Conservation (phyloP, 345 rosid species). For the Linum tenue region DNA sequence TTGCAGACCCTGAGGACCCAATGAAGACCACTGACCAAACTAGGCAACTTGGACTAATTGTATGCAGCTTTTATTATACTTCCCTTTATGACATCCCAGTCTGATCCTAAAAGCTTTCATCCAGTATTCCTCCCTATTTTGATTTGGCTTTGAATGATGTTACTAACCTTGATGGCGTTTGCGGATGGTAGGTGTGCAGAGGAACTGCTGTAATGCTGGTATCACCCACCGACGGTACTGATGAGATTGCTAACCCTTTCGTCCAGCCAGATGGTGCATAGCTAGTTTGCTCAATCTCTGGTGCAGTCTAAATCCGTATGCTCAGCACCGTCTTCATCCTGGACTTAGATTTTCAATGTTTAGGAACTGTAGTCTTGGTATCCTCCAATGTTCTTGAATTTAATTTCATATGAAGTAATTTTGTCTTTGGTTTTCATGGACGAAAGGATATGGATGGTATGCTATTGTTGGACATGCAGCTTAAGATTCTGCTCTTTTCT, state of each 20-base stretch:
- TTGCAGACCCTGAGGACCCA: conserved; percentile 84
- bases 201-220: conserved; percentile 99
- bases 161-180: neutral
- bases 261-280: conserved; percentile 81
- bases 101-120: neutral
- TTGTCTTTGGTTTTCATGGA: too few relatives aligned
- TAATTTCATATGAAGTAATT: too few relatives aligned
- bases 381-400: too few relatives aligned
- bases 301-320: too few relatives aligned
- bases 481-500: too few relatives aligned
- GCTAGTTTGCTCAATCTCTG: neutral
- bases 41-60: conserved; percentile 82
- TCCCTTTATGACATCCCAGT: neutral
- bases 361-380: too few relatives aligned
- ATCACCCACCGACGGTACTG: conserved; percentile 95
- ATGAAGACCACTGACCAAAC: conserved; percentile 94
- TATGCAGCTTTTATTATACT: conserved; percentile 22
- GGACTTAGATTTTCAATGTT: too few relatives aligned
- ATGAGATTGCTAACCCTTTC: conserved; percentile 95
- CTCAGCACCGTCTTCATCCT: too few relatives aligned
- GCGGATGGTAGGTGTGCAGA: conserved; percentile 61
- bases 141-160: neutral
- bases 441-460: too few relatives aligned
- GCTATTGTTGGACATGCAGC: too few relatives aligned
- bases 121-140: neutral